phyloP scores from a whole-genome alignment of 306 rosid genomes.

The Spatholobus suberectus region DNA sequence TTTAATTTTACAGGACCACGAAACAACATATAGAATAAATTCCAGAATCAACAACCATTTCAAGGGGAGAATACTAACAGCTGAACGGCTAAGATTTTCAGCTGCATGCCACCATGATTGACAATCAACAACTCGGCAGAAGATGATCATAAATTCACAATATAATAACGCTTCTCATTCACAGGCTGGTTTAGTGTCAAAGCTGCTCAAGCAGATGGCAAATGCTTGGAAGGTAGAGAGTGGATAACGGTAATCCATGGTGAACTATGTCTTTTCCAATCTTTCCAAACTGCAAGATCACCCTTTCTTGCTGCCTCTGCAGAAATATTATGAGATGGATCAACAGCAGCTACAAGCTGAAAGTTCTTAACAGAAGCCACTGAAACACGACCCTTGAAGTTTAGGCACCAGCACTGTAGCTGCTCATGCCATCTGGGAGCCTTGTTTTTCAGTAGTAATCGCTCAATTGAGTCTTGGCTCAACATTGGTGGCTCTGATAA shows the following conservation, averaged over 20 bases:
- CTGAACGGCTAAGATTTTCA: constrained; percentile 40
- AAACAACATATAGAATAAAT: constrained; percentile 44
- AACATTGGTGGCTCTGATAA: constrained; percentile 29
- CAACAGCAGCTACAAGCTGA: constrained; percentile 81
- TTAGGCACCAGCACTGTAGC: constrained; percentile 90
- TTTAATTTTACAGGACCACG: constrained; percentile 43
- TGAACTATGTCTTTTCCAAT: constrained; percentile 86
- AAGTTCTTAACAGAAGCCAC: constrained; percentile 94
- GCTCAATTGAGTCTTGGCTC: constrained; percentile 49
- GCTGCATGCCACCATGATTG: constrained; percentile 56
- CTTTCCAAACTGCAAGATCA: constrained; percentile 87
- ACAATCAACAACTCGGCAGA: constrained; percentile 71
- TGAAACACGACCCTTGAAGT: constrained; percentile 85
- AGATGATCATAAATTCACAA: neutral
- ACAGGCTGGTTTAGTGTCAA: constrained; percentile 88
- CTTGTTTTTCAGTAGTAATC: constrained; percentile 73
- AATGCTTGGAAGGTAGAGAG: constrained; percentile 93
- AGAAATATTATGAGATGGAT: constrained; percentile 66
- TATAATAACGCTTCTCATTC: constrained; percentile 51
- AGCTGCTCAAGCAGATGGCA: constrained; percentile 88
- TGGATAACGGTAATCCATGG: constrained; percentile 94
- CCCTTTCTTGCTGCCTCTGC: constrained; percentile 76
- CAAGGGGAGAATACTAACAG: constrained; percentile 17
- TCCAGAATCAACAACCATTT: constrained; percentile 44
- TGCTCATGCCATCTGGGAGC: constrained; percentile 96